phyloP scores from a whole-genome alignment of 176 grass and related monocot species.

The Dactylis glomerata region DNA sequence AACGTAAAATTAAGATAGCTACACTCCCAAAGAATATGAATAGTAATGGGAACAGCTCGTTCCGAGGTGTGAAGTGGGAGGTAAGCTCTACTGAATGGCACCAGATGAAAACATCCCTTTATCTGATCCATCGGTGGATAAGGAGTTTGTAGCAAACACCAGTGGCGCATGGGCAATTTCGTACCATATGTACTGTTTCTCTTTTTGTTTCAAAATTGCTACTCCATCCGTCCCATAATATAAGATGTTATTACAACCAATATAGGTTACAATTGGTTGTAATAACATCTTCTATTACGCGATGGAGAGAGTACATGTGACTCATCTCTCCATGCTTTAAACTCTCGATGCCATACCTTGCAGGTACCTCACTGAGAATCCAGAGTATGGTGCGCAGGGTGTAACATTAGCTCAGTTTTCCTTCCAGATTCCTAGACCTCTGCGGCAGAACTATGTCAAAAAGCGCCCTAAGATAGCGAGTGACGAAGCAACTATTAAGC shows the following conservation, averaged over 20 bases:
- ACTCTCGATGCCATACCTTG: slow-evolving; percentile 23
- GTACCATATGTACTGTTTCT: background rate
- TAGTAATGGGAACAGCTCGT: background rate
- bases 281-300: too few relatives aligned
- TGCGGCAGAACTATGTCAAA: slow-evolving; percentile 70
- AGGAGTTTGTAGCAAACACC: background rate
- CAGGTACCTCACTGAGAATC: slow-evolving; percentile 67
- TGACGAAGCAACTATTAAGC: slow-evolving; percentile 37
- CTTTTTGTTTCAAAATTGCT: background rate
- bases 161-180: background rate
- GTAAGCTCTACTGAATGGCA: background rate
- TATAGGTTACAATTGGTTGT: too few relatives aligned
- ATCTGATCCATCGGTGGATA: background rate
- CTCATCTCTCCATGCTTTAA: slow-evolving; percentile 18
- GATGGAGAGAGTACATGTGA: too few relatives aligned
- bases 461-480: slow-evolving; percentile 42
- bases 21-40: background rate
- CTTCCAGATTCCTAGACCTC: slow-evolving; percentile 71
- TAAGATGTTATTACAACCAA: too few relatives aligned
- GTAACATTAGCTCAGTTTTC: slow-evolving; percentile 68
- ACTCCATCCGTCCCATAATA: too few relatives aligned
- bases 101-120: background rate
- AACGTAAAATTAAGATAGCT: too few relatives aligned
- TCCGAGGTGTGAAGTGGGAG: too few relatives aligned
- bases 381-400: slow-evolving; percentile 50